A percentile compares a stretch with the other conserved stretches of the same genome.
Conservation (phyloP, 345 rosid species). For the Trapa bicornis region DNA sequence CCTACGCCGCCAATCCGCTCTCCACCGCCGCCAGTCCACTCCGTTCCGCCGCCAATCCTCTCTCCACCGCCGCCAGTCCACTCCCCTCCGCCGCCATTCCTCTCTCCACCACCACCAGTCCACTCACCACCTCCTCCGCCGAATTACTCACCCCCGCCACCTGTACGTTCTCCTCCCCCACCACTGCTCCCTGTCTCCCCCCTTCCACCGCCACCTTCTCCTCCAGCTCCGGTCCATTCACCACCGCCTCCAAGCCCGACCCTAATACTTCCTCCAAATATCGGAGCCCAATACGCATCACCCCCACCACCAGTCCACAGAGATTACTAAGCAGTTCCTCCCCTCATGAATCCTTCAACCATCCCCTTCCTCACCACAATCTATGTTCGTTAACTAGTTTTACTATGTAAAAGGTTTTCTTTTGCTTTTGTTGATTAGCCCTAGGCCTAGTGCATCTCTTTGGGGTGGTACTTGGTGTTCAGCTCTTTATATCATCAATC, state of each 20-base stretch:
- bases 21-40: slow-evolving; percentile 4
- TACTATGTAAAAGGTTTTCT: not conserved
- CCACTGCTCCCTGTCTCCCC: not conserved
- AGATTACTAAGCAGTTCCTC: slow-evolving; percentile 27
- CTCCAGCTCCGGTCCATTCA: slow-evolving; percentile 2
- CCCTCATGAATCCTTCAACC: not conserved
- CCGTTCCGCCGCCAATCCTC: not conserved
- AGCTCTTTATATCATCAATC: not conserved
- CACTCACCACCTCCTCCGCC: slow-evolving; percentile 13
- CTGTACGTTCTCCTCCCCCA: not conserved
- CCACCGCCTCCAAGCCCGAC: slow-evolving; percentile 1
- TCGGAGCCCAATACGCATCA: slow-evolving; percentile 44
- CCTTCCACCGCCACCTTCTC: slow-evolving; percentile 12
- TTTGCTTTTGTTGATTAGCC: not conserved
- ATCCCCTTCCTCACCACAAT: too few species aligned
- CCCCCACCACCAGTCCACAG: slow-evolving; percentile 56
- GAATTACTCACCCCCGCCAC: slow-evolving; percentile 5
- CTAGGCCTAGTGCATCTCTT: not conserved
- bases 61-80: slow-evolving; percentile 10
- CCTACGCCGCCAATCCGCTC: not conserved
- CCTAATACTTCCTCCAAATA: slow-evolving; percentile 28
- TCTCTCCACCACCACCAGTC: slow-evolving; percentile 8
- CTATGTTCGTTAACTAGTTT: not conserved
- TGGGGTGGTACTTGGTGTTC: not conserved
- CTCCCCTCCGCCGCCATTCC: not conserved